Evolutionary conservation across 306 rosid species (phyloP).

Genomic region (Gastrolobium villosum): DNA sequence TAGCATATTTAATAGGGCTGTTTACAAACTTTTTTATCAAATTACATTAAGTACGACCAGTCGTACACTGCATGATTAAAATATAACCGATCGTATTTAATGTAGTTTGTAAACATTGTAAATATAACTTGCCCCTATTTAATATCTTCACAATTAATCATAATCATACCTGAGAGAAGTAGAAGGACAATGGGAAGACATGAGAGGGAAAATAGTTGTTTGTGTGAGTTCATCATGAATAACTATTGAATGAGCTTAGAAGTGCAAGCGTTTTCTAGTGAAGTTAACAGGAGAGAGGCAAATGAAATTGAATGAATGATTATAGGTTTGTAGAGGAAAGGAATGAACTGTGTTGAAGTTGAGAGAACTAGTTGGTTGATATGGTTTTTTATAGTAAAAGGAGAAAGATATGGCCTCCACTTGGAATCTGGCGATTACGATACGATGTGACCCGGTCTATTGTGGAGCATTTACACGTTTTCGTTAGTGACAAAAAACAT

Average conservation of each 20-base stretch:
- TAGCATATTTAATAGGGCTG: too few relatives aligned
- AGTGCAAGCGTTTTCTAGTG: background rate
- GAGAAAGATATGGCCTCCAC: background rate
- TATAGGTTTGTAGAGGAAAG: background rate
- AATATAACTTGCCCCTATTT: too few relatives aligned
- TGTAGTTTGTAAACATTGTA: too few relatives aligned
- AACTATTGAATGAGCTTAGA: background rate
- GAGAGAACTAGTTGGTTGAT: background rate
- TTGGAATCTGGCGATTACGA: too few relatives aligned
- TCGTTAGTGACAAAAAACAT: too few relatives aligned
- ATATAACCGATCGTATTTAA: too few relatives aligned
- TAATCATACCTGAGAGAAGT: slow-evolving; percentile 41
- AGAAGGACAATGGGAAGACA: slow-evolving; percentile 19
- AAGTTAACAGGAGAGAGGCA: background rate
- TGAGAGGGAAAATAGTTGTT: slow-evolving; percentile 5
- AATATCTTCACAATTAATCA: background rate
- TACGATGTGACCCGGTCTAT: too few relatives aligned
- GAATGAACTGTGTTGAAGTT: background rate
- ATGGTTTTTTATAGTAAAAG: slow-evolving; percentile 7
- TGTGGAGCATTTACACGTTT: too few relatives aligned
- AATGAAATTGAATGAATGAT: background rate
- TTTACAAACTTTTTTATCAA: too few relatives aligned
- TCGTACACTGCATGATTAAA: too few relatives aligned
- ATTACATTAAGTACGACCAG: too few relatives aligned
- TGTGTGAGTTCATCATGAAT: slow-evolving; percentile 24